Evolutionary conservation across 805 yeast genomes (phyloP), one percentile per base, ranked within the genome.

Genomic region (Sugiyamaella chiloensis): DNA sequence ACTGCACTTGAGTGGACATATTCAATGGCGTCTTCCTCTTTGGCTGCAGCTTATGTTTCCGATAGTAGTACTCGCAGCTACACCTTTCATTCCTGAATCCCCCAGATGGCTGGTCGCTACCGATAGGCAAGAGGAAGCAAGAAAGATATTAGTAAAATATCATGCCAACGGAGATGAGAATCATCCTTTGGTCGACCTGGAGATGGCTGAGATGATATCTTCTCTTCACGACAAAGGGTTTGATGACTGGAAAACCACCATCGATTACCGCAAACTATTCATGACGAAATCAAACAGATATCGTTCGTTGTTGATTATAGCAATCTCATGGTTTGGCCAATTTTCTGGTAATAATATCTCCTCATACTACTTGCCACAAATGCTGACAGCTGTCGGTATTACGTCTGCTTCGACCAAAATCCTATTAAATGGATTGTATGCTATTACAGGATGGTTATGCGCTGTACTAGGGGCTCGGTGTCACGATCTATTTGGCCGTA

Each of bases 41-140:
- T 51, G 54, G 54, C 29, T 50, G 5, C 51, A 47, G 37, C 24
- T 46, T 24, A 27, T 47, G 35, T 31, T n/a, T 26, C 51, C 51
- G 2, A 48, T 30, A 2, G 35, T 48, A 5, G 51, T 47, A 7
- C 17, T 40, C 20, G 19, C 75, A 55, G 67, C 74, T 60, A 47
- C 79, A 56, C 42, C 58, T 34, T 53, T 68, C 48, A 53, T 67
- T 27, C 64, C 62, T 32, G 73, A 69, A 55, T 66, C 72, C 2
- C 73, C 73, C n/a, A 60, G 73, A 36, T 69, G 73, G 73, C 57
- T 69, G 9, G 69, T 69, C 2, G 73, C 78, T 52, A 68, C 75
- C 52, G 79, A 67, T 21, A 66, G 75, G 53, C 78, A 79, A 65
- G 60, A 52, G 5, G 78, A 77, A 35, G 78, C 81, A 19, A 48